Base-by-base conservation (phyloP, 768 basidiomycete genomes). In the Rubroboletus satanas region DNA sequence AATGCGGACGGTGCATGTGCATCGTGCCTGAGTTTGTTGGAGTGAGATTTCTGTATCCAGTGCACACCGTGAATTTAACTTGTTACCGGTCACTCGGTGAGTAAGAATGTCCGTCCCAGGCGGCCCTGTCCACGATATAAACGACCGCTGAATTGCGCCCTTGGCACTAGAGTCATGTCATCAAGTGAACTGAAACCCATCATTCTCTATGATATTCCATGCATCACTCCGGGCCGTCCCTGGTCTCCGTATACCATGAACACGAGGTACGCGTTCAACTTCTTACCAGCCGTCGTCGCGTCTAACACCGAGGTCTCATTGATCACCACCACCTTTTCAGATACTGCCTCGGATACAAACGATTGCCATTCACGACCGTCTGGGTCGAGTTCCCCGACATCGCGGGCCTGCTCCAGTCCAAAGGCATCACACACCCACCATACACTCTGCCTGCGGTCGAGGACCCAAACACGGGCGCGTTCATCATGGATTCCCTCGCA, bases 361-460 rank as follows among this genome's bases (percentile, higher is more conserved):
- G 2, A 36, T 17, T 63, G 2, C 47, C 50, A 2, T 63, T 63
- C 39, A 54, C 36, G 23, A 57, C 62, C 4, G 47, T 60, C 43
- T 63, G 61, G 61, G 21, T 62, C 73, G 10, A 62, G 59, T 17
- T 80, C 71, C 77, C 77, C 4, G 79, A 83, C 49, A 77, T 85
- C 48, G 74, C 49, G 66, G 48, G 28, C 48, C 0, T 59, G 66
- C 47, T 69, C 45, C 57, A 56, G 26, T 66, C 65, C 39, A 66
- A 64, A 44, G 55, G 44, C 65, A 66, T 62, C 70, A 70, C 45
- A 51, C 7, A 48, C 6, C 45, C 53, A 8, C 52, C 66, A 14
- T 58, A 81, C 65, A 81, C 78, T 11, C 66, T 81, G 0, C 83
- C 83, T 0, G 71, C 75, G 29, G 80, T 85, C 51, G 62, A 76